Percentiles rank a stretch among this genome's conserved stretches.
These are phyloP conservation scores for Fistulifera pelliculosa DNA, from an alignment of 108 stramenopile genomes.

Conservation along the genomic window DNA sequence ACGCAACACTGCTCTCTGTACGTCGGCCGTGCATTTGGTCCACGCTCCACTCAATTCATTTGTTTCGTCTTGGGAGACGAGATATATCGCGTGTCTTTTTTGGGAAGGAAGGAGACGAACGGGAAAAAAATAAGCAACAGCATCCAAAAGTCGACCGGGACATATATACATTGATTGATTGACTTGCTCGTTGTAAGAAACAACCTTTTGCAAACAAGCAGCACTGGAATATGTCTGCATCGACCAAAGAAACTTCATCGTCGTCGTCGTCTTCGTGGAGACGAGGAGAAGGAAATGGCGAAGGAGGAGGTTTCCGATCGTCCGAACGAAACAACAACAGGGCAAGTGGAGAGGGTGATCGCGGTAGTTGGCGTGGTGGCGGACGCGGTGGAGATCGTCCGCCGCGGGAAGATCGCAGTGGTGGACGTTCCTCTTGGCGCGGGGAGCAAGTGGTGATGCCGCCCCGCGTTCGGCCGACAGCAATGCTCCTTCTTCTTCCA, in stretches of 20 bases:
- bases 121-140: too few relatives aligned
- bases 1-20: too few relatives aligned
- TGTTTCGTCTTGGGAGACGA: too few relatives aligned
- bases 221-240: slow-evolving; percentile 1
- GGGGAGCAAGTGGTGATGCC: slow-evolving; percentile 4
- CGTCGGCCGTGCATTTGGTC: too few relatives aligned
- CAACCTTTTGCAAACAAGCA: too few relatives aligned
- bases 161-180: too few relatives aligned
- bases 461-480: slow-evolving; percentile 6
- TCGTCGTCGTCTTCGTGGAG: slow-evolving; percentile 21
- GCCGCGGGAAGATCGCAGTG: slow-evolving; percentile 4
- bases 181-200: too few relatives aligned
- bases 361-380: slow-evolving; percentile 8
- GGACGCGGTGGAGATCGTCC: slow-evolving; percentile 19
- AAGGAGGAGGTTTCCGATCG: slow-evolving; percentile 13
- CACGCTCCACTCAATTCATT: too few relatives aligned
- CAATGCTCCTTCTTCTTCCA: neutral
- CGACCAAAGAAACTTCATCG: slow-evolving; percentile 7
- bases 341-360: slow-evolving; percentile 10
- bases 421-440: slow-evolving; percentile 3
- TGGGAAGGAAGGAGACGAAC: too few relatives aligned
- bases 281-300: slow-evolving; percentile 18
- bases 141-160: too few relatives aligned
- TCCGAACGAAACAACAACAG: slow-evolving; percentile 2
- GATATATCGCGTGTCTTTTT: too few relatives aligned